These are phyloP conservation scores for Geosmithia putterillii DNA, from an alignment of 2,329 filamentous ascomycete species.

Conservation along the genomic window DNA sequence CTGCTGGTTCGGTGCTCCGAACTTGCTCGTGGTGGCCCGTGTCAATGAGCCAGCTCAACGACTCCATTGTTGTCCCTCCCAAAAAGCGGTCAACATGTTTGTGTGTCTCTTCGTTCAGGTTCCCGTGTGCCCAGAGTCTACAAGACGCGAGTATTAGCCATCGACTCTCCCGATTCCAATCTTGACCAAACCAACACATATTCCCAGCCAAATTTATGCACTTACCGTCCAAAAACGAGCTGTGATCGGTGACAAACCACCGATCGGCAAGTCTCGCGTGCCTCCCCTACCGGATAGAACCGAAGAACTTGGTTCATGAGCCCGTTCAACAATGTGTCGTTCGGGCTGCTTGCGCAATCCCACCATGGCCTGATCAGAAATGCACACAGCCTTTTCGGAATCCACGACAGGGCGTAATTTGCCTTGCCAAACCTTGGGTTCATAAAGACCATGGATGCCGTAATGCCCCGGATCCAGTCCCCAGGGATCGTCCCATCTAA, in stretches of 20 bases:
- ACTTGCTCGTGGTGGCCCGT: conserved; percentile 39
- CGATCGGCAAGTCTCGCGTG: conserved; percentile 46
- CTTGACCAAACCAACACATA: not conserved
- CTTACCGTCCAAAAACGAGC: conserved; percentile 43
- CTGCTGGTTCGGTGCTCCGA: conserved; percentile 37
- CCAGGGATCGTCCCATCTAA: conserved; percentile 48
- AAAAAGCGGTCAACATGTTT: conserved; percentile 48
- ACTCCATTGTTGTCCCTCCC: conserved; percentile 47
- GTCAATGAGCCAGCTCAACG: conserved; percentile 42
- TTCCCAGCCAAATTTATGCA: not conserved
- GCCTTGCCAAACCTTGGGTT: conserved; percentile 29
- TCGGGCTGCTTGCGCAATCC: conserved; percentile 8
- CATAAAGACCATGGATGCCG: conserved; percentile 50
- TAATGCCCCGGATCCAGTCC: conserved; percentile 44
- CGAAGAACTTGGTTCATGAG: conserved; percentile 42
- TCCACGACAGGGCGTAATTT: conserved; percentile 5
- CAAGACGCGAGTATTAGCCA: not conserved
- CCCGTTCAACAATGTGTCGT: conserved; percentile 29
- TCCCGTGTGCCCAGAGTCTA: conserved; percentile 45
- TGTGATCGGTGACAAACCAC: conserved; percentile 48
- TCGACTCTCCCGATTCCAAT: not conserved
- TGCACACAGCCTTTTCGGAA: conserved; percentile 6
- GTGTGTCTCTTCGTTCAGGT: conserved; percentile 55
- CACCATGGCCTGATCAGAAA: conserved; percentile 7
- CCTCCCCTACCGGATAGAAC: conserved; percentile 38